Evolutionary conservation across 176 grass and related monocot species (phyloP), one percentile per base, ranked within the genome.

Genomic region (Alopecurus myosuroides): DNA sequence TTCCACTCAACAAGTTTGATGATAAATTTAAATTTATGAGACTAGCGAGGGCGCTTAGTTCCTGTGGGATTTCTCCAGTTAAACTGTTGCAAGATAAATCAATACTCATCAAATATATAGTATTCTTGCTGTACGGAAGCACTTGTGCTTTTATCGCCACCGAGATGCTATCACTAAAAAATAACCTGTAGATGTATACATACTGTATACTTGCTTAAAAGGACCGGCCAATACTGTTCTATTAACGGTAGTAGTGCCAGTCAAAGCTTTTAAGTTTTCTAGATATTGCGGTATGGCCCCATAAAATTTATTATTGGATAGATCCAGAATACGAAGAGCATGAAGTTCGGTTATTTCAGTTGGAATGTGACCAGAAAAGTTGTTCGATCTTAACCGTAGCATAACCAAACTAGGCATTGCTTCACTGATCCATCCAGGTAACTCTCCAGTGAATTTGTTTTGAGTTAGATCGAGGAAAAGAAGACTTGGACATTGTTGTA

Each of bases 201-300:
- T n/a, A n/a, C n/a, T n/a, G n/a, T 64, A 33, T 8, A 20, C 15
- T 52, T 14, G 29, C 18, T 14, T 18, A 19, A 34, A 64, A 7
- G 12, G 31, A 37, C 20, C 0, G 20, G 0, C 14, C 9, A 18
- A 15, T 19, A 3, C 3, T 3, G 4, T 12, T 29, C 14, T 0
- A 61, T 6, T 61, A 61, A 0, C 9, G 11, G 10, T 26, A 12
- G 3, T 5, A 62, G 1, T 67, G 28, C 15, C 1, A 19, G 1
- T 11, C 66, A 70, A 25, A 23, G 4, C 66, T 25, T 23, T 7
- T 2, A 70, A 3, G 0, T 70, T 23, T 25, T 12, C 1, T 12
- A 70, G 0, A 41, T n/a, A 14, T 13, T 23, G 66, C 0, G 22
- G 66, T 41, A 67, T n/a, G 20, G 5, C 0, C 11, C 66, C 36